These are phyloP conservation scores for Blepharisma undulans DNA, from an alignment of 169 alveolate genomes.

Conservation along the genomic window DNA sequence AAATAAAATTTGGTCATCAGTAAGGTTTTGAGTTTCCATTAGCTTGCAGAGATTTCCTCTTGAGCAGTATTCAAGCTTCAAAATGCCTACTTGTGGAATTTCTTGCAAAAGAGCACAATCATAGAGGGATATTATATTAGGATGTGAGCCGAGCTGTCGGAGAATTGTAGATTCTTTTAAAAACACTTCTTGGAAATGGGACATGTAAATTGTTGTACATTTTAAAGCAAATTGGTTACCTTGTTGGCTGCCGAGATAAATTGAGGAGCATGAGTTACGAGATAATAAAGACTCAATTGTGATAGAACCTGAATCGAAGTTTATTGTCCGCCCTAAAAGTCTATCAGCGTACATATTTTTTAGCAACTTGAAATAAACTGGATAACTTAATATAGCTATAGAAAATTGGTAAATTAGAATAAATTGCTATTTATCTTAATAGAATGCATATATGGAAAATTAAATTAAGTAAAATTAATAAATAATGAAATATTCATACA, in stretches of 20 bases:
- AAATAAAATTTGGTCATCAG: background rate
- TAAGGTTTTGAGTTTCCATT: background rate
- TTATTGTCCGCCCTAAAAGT: background rate
- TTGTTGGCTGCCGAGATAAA: background rate
- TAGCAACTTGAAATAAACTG: background rate
- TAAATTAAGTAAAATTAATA: background rate
- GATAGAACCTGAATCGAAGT: background rate
- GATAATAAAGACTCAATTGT: background rate
- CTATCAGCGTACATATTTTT: background rate
- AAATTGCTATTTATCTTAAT: background rate
- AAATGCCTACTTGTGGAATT: background rate
- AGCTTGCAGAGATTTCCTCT: background rate
- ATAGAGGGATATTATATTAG: background rate
- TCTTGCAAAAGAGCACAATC: background rate
- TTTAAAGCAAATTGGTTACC: background rate
- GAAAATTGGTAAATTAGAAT: background rate
- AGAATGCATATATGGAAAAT: no score
- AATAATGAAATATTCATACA: background rate
- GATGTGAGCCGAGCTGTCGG: background rate
- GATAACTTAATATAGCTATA: background rate
- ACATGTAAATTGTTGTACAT: background rate
- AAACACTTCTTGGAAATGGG: constrained; percentile 2
- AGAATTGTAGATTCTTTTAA: background rate
- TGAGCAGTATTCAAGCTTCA: constrained; percentile 1
- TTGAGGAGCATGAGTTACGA: background rate